These are phyloP conservation scores for Boletus vinaceobasis DNA, from an alignment of 768 basidiomycete species.

Conservation along the genomic window DNA sequence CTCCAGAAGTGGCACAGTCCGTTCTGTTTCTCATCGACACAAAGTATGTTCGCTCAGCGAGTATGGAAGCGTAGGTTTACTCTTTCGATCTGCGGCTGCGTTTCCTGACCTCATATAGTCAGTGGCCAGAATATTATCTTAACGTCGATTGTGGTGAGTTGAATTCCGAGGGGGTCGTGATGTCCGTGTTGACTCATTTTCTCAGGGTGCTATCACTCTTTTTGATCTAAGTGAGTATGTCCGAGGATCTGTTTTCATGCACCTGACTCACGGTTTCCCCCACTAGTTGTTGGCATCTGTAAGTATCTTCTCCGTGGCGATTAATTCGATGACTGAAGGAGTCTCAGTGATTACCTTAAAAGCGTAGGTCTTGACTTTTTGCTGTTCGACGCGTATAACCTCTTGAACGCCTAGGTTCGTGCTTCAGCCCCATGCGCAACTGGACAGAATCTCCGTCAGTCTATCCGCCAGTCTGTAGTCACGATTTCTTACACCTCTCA, in stretches of 20 bases:
- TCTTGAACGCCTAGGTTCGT: constrained; percentile 32
- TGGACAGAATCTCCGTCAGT: constrained; percentile 40
- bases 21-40: not conserved
- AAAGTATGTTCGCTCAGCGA: constrained; percentile 45
- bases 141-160: constrained; percentile 46
- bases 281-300: constrained; percentile 12
- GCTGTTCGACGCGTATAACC: not conserved
- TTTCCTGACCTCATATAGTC: constrained; percentile 30
- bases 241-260: not conserved
- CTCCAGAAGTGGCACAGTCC: not conserved
- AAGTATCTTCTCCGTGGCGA: not conserved
- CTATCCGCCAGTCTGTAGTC: not conserved
- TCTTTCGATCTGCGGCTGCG: not conserved
- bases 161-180: not conserved
- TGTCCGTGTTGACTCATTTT: constrained; percentile 9
- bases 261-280: not conserved
- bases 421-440: constrained; percentile 34
- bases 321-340: not conserved
- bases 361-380: constrained; percentile 35
- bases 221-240: constrained; percentile 43
- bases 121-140: constrained; percentile 43
- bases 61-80: constrained; percentile 45
- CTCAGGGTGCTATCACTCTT: constrained; percentile 33
- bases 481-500: constrained; percentile 21
- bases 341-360: constrained; percentile 46